Base-by-base conservation (phyloP, 257 asterid species). In the Plantago major region DNA sequence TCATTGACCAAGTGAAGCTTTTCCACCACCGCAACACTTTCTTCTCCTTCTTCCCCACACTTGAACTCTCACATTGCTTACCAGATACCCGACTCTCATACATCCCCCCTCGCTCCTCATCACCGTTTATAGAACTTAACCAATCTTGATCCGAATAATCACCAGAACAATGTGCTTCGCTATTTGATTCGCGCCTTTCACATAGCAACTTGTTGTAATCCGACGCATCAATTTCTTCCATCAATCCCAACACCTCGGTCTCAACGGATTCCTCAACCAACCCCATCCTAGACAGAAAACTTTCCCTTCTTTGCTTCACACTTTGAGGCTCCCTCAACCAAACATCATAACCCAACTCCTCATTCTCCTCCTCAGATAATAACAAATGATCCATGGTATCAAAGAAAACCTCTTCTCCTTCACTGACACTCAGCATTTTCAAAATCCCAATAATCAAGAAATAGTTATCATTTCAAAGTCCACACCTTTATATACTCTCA, bases 321-420 rank as follows among this genome's bases (percentile, higher is more conserved):
- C 95, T 82, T 22, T 10, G 69, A 0, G 92, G 95, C 73, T 81
- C 94, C 38, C 63, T 75, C 71, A 78, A 62, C 98, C 96, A 88
- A 74, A 84, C 14, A 50, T 74, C 84, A 52, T 79, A 81, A 51
- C 62, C 84, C 1, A 45, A 46, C 52, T 38, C 37, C 33, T 4
- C 66, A 37, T 13, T 66, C 10, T 66, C 26, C 42, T 79, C 89
- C 19, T 77, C 88, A 1, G 66, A 67, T 51, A 78, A 33, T 49
- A 81, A 69, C 26, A 33, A 33, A 33, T 64, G 66, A 18, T 90
- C 89, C 5, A 37, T 55, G 4, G 86, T 30, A 69, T 85, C 96
- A 70, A 83, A 85, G 88, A 88, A 88, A 47, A 69, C 65, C 68
- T 85, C 98, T 18, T 78, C 85, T 54, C 65, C 76, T 70, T 73